phyloP scores from a whole-genome alignment of 371 early-diverging fungal species.

The Fennellomyces sp. region DNA sequence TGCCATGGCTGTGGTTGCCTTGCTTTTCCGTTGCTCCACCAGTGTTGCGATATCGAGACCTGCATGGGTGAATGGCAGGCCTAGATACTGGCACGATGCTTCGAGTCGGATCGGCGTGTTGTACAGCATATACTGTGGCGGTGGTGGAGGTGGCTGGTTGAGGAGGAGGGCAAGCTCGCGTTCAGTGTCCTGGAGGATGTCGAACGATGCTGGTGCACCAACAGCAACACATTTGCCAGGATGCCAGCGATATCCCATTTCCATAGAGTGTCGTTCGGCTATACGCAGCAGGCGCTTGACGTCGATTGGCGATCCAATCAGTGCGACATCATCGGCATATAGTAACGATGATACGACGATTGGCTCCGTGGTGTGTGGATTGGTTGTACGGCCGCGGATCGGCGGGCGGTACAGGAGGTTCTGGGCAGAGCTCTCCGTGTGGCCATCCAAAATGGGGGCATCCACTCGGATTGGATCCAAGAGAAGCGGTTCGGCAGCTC shows the following conservation, averaged over 20 bases:
- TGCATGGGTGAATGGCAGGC: neutral
- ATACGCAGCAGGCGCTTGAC: slow-evolving; percentile 4
- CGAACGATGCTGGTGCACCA: too few relatives aligned
- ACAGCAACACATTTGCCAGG: slow-evolving; percentile 28
- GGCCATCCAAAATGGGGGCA: too few relatives aligned
- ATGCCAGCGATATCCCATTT: slow-evolving; percentile 20
- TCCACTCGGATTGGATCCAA: neutral
- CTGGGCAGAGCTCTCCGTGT: too few relatives aligned
- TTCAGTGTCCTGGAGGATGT: neutral
- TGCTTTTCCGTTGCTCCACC: neutral
- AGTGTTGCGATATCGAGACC: neutral
- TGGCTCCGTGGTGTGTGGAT: too few relatives aligned
- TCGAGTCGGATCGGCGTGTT: neutral
- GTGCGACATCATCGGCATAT: slow-evolving; percentile 20
- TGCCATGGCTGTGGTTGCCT: slow-evolving; percentile 4
- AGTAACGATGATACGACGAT: slow-evolving; percentile 9
- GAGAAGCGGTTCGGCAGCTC: neutral
- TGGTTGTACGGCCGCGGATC: too few relatives aligned
- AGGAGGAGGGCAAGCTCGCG: neutral
- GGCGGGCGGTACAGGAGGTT: too few relatives aligned
- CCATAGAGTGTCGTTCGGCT: slow-evolving; percentile 8
- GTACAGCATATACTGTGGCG: neutral
- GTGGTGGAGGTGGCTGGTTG: neutral
- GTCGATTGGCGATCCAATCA: slow-evolving; percentile 5
- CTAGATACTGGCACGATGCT: slow-evolving; percentile 2